Conservation (phyloP, 495 filamentous ascomycete genomes). For the Neurospora hispaniola region DNA sequence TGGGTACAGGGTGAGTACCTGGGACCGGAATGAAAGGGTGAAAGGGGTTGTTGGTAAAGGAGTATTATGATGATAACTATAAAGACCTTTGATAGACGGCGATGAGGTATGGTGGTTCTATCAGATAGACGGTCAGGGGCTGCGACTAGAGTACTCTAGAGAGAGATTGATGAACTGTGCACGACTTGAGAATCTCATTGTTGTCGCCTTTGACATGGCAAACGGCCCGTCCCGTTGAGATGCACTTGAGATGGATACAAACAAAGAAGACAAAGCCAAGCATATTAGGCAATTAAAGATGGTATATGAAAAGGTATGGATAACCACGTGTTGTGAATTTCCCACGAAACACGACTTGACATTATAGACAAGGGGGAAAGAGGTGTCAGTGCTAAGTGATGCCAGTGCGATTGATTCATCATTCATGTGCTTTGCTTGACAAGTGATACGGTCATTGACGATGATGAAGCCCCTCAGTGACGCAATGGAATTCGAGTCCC, state of each 20-base stretch:
- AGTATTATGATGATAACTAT: too few relatives aligned
- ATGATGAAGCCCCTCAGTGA: neutral
- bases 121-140: neutral
- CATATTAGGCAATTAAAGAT: neutral
- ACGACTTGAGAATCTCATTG: neutral
- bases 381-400: neutral
- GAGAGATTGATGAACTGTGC: neutral
- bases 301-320: neutral
- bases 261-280: neutral
- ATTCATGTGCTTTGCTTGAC: neutral
- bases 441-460: neutral
- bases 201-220: neutral
- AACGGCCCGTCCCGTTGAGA: neutral
- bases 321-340: neutral
- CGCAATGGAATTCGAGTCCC: neutral
- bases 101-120: neutral
- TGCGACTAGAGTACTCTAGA: neutral
- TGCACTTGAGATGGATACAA: neutral
- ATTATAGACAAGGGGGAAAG: neutral
- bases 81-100: neutral
- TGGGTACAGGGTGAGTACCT: too few relatives aligned
- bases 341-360: neutral
- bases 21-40: too few relatives aligned
- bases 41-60: too few relatives aligned
- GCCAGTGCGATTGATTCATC: neutral